phyloP scores from a whole-genome alignment of 2,329 filamentous ascomycete genomes.

The Cladosporium sp. region DNA sequence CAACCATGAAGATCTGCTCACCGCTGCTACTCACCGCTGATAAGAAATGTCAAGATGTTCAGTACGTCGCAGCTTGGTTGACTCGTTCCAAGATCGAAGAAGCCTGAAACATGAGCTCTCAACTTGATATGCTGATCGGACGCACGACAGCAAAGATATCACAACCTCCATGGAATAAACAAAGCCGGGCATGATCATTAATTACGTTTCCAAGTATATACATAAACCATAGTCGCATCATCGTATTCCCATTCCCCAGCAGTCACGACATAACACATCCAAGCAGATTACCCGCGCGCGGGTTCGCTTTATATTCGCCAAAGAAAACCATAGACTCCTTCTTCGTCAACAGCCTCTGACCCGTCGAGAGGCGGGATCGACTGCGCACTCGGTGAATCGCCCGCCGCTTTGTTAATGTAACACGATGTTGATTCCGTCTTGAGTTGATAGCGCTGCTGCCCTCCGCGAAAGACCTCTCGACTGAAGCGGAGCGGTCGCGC shows the following conservation, averaged over 20 bases:
- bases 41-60: background rate
- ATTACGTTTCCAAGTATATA: background rate
- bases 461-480: background rate
- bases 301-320: conserved; percentile 5
- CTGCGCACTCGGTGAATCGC: background rate
- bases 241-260: background rate
- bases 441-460: conserved; percentile 1
- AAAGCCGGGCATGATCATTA: background rate
- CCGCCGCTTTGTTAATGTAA: background rate
- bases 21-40: background rate
- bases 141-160: background rate
- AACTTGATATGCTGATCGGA: too few relatives aligned
- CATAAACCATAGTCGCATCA: background rate
- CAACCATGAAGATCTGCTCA: background rate
- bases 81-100: background rate
- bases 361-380: background rate
- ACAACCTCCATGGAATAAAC: background rate
- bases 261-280: conserved; percentile 11
- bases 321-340: conserved; percentile 13
- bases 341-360: conserved; percentile 1
- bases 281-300: background rate
- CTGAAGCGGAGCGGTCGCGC: background rate
- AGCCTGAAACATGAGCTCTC: background rate
- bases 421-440: background rate
- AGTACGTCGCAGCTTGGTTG: background rate